These are phyloP conservation scores for Plasmopara muralis DNA, from an alignment of 352 stramenopile species.

Conservation along the genomic window DNA sequence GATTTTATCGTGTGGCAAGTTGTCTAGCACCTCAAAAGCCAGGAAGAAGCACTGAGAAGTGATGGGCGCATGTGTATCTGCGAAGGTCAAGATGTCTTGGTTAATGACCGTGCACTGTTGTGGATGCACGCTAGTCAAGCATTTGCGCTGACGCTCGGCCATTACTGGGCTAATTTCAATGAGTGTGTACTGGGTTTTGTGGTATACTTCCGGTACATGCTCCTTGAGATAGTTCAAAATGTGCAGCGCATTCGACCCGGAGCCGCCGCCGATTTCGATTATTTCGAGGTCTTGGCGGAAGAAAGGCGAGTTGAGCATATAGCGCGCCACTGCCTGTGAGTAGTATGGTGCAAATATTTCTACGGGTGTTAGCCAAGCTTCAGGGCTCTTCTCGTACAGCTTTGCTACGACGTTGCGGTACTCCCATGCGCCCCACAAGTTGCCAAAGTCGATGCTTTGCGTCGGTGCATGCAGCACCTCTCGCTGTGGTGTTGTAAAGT, in stretches of 20 bases:
- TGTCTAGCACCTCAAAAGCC: conserved; percentile 88
- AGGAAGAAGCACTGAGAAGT: conserved; percentile 70
- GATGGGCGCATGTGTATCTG: conserved; percentile 43
- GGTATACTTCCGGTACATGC: conserved; percentile 71
- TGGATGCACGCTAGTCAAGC: conserved; percentile 51
- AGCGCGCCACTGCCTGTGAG: conserved; percentile 80
- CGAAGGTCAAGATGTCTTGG: conserved; percentile 73
- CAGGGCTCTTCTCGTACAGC: conserved; percentile 58
- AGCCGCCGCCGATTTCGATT: conserved; percentile 84
- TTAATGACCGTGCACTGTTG: conserved; percentile 68
- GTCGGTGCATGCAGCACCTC: conserved; percentile 67
- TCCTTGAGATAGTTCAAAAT: conserved; percentile 85
- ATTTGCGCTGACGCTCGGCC: conserved; percentile 66
- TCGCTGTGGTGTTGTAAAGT: conserved; percentile 72
- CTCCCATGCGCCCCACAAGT: conserved; percentile 68
- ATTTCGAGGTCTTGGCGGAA: conserved; percentile 52
- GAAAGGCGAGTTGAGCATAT: conserved; percentile 79
- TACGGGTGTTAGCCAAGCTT: conserved; percentile 88
- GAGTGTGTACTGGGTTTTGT: conserved; percentile 77
- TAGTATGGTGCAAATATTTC: conserved; percentile 87
- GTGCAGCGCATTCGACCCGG: conserved; percentile 85
- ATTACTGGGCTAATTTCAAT: conserved; percentile 87
- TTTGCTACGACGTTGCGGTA: conserved; percentile 58
- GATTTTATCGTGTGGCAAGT: conserved; percentile 89
- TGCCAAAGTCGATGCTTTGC: conserved; percentile 62